Percentiles rank a stretch among this genome's conserved stretches.
These are phyloP conservation scores for Phytophthora rubi DNA, from an alignment of 352 stramenopile species.

Conservation along the genomic window DNA sequence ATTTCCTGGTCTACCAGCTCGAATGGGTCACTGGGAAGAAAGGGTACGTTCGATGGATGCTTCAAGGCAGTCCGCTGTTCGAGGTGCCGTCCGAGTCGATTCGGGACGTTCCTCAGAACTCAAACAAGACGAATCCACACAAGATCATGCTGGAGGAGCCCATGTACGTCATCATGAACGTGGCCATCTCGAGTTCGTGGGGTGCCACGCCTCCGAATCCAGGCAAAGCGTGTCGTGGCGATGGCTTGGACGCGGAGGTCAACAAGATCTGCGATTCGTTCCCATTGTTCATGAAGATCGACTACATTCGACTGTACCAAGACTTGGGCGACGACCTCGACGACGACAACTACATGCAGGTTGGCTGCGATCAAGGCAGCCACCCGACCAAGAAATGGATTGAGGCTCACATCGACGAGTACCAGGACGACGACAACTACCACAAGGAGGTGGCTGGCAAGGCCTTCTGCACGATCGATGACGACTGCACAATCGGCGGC, in stretches of 20 bases:
- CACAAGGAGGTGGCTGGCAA: constrained; percentile 39
- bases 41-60: constrained; percentile 50
- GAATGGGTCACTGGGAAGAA: constrained; percentile 43
- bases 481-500: constrained; percentile 46
- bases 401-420: constrained; percentile 44
- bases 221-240: constrained; percentile 32
- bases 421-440: constrained; percentile 45
- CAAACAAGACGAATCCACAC: constrained; percentile 50
- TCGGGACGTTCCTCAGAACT: constrained; percentile 35
- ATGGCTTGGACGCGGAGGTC: constrained; percentile 22
- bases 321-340: constrained; percentile 34
- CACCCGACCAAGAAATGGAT: constrained; percentile 54
- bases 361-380: constrained; percentile 47
- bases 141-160: constrained; percentile 53
- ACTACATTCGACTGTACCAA: constrained; percentile 91
- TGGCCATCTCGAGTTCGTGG: constrained; percentile 53
- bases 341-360: constrained; percentile 34
- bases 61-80: constrained; percentile 84
- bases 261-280: constrained; percentile 57
- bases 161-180: constrained; percentile 66
- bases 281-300: constrained; percentile 76
- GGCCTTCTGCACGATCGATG: constrained; percentile 40
- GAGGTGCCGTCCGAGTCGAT: constrained; percentile 70
- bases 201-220: constrained; percentile 47
- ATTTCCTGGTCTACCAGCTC: constrained; percentile 43